These are phyloP conservation scores for Bipolaris cookei DNA, from an alignment of 2,329 filamentous ascomycete species.

Conservation along the genomic window DNA sequence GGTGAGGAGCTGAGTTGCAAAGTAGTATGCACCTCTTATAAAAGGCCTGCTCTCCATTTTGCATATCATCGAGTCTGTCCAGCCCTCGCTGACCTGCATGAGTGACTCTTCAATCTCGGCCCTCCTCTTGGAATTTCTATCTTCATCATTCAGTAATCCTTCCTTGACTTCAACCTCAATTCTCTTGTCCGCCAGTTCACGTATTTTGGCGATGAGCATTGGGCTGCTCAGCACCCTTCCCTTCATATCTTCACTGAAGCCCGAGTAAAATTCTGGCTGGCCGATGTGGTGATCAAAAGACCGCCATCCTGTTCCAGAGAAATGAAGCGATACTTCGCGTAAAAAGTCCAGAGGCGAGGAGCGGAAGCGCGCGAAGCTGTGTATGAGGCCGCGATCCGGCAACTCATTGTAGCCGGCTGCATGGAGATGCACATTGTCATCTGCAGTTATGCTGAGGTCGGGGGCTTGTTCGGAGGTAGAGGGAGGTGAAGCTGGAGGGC, in stretches of 20 bases:
- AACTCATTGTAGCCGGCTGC: conserved; percentile 51
- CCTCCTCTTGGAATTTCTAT: conserved; percentile 66
- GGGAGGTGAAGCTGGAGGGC: conserved; percentile 14
- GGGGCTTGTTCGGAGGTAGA: conserved; percentile 44
- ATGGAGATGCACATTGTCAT: conserved; percentile 54
- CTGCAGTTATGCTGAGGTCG: conserved; percentile 55
- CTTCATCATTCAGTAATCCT: conserved; percentile 65
- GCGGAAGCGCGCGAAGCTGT: conserved; percentile 87
- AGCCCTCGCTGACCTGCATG: conserved; percentile 79
- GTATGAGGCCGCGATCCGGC: conserved; percentile 73
- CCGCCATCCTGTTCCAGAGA: conserved; percentile 93
- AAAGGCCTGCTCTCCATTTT: conserved; percentile 97
- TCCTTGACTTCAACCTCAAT: conserved; percentile 78
- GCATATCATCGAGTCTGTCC: conserved; percentile 97
- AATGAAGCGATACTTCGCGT: conserved; percentile 89
- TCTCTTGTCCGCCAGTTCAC: conserved; percentile 75
- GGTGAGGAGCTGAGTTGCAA: conserved; percentile 85
- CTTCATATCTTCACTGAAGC: conserved; percentile 92
- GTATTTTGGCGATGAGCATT: conserved; percentile 75
- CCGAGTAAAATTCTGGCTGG: conserved; percentile 89
- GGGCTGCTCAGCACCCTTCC: conserved; percentile 74
- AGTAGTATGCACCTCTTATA: conserved; percentile 89
- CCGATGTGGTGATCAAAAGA: conserved; percentile 90
- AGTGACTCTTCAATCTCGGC: conserved; percentile 76
- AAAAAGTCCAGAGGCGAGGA: conserved; percentile 77